phyloP scores from a whole-genome alignment of 345 rosid species.

The Boechera divaricarpa region DNA sequence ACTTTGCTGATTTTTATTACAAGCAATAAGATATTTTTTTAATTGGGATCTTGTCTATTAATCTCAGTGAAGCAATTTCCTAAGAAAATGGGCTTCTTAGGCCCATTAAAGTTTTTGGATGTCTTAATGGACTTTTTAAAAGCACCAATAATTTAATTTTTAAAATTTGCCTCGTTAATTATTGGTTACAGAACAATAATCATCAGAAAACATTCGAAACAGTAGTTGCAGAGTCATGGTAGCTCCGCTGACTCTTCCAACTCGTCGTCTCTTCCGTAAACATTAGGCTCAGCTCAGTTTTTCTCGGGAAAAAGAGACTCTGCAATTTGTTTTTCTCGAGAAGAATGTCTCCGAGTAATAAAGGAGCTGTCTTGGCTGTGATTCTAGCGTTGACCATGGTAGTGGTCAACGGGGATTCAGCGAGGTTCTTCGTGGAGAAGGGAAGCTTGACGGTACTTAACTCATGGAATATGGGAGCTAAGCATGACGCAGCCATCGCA shows the following conservation, averaged over 20 bases:
- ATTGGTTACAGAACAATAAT: neutral
- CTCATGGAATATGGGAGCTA: slow-evolving; percentile 53
- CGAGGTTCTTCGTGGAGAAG: slow-evolving; percentile 81
- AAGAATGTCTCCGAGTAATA: slow-evolving; percentile 38
- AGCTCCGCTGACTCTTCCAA: slow-evolving; percentile 57
- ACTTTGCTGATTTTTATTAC: neutral
- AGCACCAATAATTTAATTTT: neutral
- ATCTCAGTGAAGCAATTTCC: neutral
- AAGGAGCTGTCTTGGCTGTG: slow-evolving; percentile 29
- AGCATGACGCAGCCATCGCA: slow-evolving; percentile 78
- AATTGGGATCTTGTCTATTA: neutral
- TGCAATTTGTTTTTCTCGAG: neutral
- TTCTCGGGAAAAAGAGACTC: neutral
- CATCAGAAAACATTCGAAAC: slow-evolving; percentile 9
- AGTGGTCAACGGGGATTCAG: slow-evolving; percentile 35
- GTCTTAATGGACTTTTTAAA: neutral
- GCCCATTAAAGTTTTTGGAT: neutral
- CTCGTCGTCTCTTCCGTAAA: slow-evolving; percentile 35
- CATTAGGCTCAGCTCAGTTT: slow-evolving; percentile 52
- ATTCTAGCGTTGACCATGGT: slow-evolving; percentile 43
- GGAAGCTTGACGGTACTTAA: slow-evolving; percentile 70
- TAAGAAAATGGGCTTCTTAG: neutral
- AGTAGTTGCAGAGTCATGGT: slow-evolving; percentile 49
- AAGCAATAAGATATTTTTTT: neutral
- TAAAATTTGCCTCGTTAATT: slow-evolving; percentile 9